Percentiles rank a stretch among this genome's conserved stretches.
Conservation (phyloP, 2,329 filamentous ascomycete species). For the Graphilbum sp. region DNA sequence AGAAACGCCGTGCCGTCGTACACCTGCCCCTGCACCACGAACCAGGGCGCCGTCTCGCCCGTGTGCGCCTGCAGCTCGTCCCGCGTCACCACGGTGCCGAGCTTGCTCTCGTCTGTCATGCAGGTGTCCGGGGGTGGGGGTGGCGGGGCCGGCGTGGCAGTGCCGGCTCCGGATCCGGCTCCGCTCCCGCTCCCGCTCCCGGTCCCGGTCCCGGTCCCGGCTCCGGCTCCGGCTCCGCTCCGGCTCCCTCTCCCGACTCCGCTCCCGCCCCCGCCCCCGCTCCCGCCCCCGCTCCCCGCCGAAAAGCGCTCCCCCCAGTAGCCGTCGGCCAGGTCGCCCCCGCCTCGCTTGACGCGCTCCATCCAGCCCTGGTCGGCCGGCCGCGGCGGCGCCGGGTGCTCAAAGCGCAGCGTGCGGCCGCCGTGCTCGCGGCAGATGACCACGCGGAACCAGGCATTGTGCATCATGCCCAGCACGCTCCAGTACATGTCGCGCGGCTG, state of each 20-base stretch:
- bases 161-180: no score
- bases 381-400: slow-evolving; percentile 75
- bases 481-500: slow-evolving; percentile 93
- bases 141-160: no score
- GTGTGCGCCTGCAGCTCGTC: slow-evolving; percentile 58
- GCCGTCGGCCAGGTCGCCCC: slow-evolving; percentile 65
- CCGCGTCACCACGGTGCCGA: slow-evolving; percentile 39
- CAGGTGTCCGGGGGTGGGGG: no score
- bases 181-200: no score
- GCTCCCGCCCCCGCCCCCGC: slow-evolving; percentile 25
- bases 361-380: slow-evolving; percentile 77
- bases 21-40: slow-evolving; percentile 74
- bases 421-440: slow-evolving; percentile 53
- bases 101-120: slow-evolving; percentile 54
- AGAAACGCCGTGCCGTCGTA: slow-evolving; percentile 75
- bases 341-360: slow-evolving; percentile 71
- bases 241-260: slow-evolving; percentile 36
- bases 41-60: slow-evolving; percentile 57
- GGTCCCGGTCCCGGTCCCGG: no score
- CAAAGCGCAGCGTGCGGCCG: slow-evolving; percentile 50
- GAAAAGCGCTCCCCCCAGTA: slow-evolving; percentile 65
- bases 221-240: no score
- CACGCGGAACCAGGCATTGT: slow-evolving; percentile 85
- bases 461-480: slow-evolving; percentile 95
- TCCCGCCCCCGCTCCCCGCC: slow-evolving; percentile 14